These are phyloP conservation scores for Annulohypoxylon maeteangense DNA, from an alignment of 495 filamentous ascomycete species.

Conservation along the genomic window DNA sequence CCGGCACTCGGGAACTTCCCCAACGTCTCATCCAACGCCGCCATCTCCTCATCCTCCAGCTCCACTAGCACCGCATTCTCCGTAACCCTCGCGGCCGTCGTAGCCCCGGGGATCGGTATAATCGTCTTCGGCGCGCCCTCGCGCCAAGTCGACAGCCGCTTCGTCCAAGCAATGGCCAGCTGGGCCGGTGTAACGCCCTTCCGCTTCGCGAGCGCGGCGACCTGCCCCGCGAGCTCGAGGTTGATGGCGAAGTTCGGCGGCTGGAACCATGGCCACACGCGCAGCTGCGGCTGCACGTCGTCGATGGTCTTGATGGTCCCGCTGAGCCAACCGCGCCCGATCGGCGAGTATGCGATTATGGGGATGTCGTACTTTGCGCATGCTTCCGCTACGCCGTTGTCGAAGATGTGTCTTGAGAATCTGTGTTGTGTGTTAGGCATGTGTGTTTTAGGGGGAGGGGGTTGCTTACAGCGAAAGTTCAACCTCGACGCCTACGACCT, in stretches of 20 bases:
- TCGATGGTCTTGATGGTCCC: slow-evolving; percentile 68
- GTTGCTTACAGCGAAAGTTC: slow-evolving; percentile 78
- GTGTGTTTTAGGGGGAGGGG: slow-evolving; percentile 61
- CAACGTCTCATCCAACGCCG: slow-evolving; percentile 60
- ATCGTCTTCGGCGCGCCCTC: slow-evolving; percentile 73
- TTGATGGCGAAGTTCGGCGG: slow-evolving; percentile 78
- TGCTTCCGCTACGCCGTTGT: slow-evolving; percentile 76
- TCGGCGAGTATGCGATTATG: slow-evolving; percentile 66
- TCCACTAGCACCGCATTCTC: slow-evolving; percentile 63
- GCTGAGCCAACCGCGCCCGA: slow-evolving; percentile 54
- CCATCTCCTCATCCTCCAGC: slow-evolving; percentile 60
- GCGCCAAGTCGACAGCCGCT: slow-evolving; percentile 55
- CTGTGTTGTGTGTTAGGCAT: slow-evolving; percentile 65
- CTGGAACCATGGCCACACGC: slow-evolving; percentile 69
- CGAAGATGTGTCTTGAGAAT: slow-evolving; percentile 50
- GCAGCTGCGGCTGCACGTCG: slow-evolving; percentile 64
- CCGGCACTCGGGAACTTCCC: slow-evolving; percentile 56
- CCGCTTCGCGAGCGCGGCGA: slow-evolving; percentile 71
- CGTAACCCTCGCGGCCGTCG: slow-evolving; percentile 55
- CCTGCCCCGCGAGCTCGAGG: slow-evolving; percentile 71
- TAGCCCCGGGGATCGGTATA: slow-evolving; percentile 86
- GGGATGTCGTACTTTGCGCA: slow-evolving; percentile 82
- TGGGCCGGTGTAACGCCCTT: slow-evolving; percentile 81
- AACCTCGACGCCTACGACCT: slow-evolving; percentile 79
- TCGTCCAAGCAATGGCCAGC: slow-evolving; percentile 80